phyloP scores from a whole-genome alignment of 768 basidiomycete species.

The Dacryopinax spathularia region DNA sequence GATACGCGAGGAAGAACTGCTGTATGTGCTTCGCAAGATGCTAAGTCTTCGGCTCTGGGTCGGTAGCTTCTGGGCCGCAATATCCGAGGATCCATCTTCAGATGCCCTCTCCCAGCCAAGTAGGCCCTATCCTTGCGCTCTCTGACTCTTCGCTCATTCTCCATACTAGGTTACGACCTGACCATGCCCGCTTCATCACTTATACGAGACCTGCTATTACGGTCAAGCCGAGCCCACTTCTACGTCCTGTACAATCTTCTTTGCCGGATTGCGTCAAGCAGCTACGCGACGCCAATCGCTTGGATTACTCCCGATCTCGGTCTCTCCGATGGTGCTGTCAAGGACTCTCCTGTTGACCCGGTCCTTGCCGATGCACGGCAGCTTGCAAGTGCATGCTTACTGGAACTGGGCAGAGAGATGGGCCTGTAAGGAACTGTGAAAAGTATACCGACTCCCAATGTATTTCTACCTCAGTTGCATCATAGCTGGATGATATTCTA shows the following conservation, averaged over 20 bases:
- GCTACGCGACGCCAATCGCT: conserved; percentile 49
- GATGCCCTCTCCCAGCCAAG: conserved; percentile 45
- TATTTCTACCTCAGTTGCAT: background rate
- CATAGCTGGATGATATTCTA: too few species aligned
- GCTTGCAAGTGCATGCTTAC: conserved; percentile 53
- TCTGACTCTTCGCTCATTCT: background rate
- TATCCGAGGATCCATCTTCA: conserved; percentile 48
- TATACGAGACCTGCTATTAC: conserved; percentile 55
- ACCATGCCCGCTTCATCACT: conserved; percentile 37
- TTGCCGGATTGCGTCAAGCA: conserved; percentile 63
- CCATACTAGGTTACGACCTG: conserved; percentile 28
- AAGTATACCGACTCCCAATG: background rate
- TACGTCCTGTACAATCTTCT: conserved; percentile 76
- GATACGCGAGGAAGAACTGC: conserved; percentile 73
- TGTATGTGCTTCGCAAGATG: conserved; percentile 73
- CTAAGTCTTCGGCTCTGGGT: conserved; percentile 55
- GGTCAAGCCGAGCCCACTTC: conserved; percentile 66
- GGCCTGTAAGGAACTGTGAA: conserved; percentile 23
- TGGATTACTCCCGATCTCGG: conserved; percentile 35
- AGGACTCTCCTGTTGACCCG: conserved; percentile 8
- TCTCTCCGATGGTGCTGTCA: background rate
- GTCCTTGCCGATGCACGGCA: conserved; percentile 36
- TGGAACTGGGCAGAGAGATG: conserved; percentile 60
- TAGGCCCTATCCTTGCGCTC: conserved; percentile 22
- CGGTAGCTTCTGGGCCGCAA: conserved; percentile 61